Base-by-base conservation (phyloP, 2,329 filamentous ascomycete species). In the Acephala macrosclerotiorum region DNA sequence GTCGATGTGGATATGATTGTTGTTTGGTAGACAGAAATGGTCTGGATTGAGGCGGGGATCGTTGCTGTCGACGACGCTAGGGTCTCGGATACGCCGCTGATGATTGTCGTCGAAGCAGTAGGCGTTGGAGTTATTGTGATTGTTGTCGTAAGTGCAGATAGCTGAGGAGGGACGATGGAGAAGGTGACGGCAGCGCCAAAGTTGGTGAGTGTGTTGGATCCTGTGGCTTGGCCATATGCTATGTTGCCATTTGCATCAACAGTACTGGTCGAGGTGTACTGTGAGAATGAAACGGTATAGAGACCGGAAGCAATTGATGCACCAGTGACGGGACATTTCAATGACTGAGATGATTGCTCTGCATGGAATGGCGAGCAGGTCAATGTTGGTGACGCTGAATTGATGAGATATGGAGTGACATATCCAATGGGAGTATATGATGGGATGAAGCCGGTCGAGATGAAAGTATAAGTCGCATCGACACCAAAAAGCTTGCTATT, bases 51-150 rank as follows among this genome's bases (percentile, higher is more conserved):
- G 2, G 58, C 25, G n/a, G 58, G 58, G 9, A 60, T 40, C 18
- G 14, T 20, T 3, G 45, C 38, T 29, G 58, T 60, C n/a, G 38
- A 25, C 2, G 58, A 26, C 1, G 58, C 35, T 18, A 20, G 16
- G n/a, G 49, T 49, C 20, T 29, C 25, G 40, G 40, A 60, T 14
- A 60, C 40, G 9, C 58, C 58, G 42, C 58, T 60, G 22, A 38
- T 60, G 22, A 60, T 22, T 8, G 58, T 60, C 18, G 58, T 35
- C 12, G 40, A 60, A 7, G 14, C 58, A n/a, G 58, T 60, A 12
- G 40, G 58, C 35, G 58, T 60, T 33, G 40, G 40, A 45, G 36
- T 45, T 5, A 33, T 16, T 9, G 58, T 60, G 14, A 36, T 22
- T 49, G 36, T 38, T 26, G 26, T n/a, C n/a, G n/a, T n/a, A 11